A percentile compares a stretch with the other conserved stretches of the same genome.
These are phyloP conservation scores for Drechslerella stenobrocha DNA, from an alignment of 2,329 filamentous ascomycete genomes.

Conservation along the genomic window DNA sequence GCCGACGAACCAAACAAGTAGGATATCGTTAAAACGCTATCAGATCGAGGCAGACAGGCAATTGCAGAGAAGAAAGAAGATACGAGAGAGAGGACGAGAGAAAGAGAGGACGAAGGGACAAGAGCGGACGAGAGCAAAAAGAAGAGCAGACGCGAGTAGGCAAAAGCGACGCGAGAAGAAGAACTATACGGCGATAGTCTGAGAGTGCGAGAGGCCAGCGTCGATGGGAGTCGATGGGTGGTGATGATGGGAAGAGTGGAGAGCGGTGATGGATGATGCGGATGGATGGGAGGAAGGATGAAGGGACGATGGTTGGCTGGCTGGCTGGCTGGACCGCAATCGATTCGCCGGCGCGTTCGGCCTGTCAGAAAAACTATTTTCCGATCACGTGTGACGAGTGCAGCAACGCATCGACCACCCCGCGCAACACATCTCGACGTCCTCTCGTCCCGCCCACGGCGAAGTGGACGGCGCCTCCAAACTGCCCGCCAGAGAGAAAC, in stretches of 20 bases:
- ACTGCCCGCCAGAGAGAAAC: no score
- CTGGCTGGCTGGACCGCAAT: neutral
- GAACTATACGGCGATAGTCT: no score
- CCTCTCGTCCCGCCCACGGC: neutral
- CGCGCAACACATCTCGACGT: conserved; percentile 6
- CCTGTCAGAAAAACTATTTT: neutral
- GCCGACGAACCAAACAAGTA: conserved; percentile 49
- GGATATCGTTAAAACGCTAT: conserved; percentile 42
- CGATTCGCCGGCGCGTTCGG: conserved; percentile 18
- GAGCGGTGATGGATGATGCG: conserved; percentile 2
- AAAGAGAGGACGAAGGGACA: neutral
- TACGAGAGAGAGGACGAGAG: neutral
- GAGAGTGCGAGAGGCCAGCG: no score
- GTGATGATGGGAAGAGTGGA: conserved; percentile 4
- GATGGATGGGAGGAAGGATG: conserved; percentile 3
- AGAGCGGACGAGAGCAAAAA: neutral
- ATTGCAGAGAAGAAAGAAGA: conserved; percentile 7
- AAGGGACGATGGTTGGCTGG: conserved; percentile 6
- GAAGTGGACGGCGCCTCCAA: neutral
- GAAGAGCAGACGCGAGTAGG: no score
- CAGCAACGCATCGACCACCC: neutral
- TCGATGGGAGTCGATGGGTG: no score
- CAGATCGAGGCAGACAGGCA: conserved; percentile 10
- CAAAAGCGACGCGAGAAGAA: no score
- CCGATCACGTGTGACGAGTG: neutral